Evolutionary conservation across 768 basidiomycete genomes (phyloP), one percentile per base, ranked within the genome.

Genomic region (Fibroporia radiculosa): DNA sequence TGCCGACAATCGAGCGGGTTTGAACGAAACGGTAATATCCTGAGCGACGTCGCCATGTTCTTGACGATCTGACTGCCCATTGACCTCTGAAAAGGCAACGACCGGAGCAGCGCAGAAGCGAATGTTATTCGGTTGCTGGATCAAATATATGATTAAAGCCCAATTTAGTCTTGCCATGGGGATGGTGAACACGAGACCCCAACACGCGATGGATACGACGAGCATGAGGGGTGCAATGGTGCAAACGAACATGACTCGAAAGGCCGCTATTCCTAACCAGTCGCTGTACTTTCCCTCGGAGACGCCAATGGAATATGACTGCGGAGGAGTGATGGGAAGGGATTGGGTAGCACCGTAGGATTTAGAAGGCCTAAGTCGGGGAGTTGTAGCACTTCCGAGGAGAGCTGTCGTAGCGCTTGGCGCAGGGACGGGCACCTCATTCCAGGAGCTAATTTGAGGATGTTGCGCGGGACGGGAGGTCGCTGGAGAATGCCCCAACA

Each of bases 131-230:
- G 96, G 93, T 48, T 83, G 81, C 42, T 72, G 64, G 57, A 83
- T 81, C 40, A 99, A 72, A 61, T 88, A 75, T 36, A 82, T 80
- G 59, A 98, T 74, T 34, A 99, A 75, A n/a, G 80, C 89, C 95
- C 95, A 98, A 54, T 82, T 90, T 40, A 99, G 75, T 62, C 86
- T 95, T 25, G 93, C 96, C 96, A 99, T 99, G 3, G 96, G 96
- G 52, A 99, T 87, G 45, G 93, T 88, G 60, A 99, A 74, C 48
- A 99, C 82, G 48, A 92, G 72, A n/a, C 74, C 92, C 93, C 93
- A 99, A 67, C 96, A 98, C 41, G 91, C 67, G 50, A 89, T 57
- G 62, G 92, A 96, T 23, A 91, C 89, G 49, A 86, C 45, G 43
- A 96, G 74, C 75, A 98, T 82, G 50, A 91, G 67, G 5, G 96